Percentiles rank a stretch among this genome's conserved stretches.
phyloP scores from a whole-genome alignment of 768 basidiomycete genomes.

The Omphalotus guepiniiformis region DNA sequence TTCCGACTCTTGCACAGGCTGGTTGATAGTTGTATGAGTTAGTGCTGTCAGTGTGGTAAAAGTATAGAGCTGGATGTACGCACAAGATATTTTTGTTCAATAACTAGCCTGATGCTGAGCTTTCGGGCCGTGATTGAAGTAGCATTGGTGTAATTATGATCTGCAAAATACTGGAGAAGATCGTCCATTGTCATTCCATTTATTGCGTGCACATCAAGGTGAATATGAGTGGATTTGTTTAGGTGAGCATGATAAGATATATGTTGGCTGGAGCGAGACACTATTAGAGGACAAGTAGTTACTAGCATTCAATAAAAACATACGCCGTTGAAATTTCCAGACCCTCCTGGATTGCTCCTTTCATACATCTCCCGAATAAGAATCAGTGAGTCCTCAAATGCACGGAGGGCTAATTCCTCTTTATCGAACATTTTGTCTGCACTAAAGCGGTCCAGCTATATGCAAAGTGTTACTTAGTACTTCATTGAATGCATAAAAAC shows the following conservation, averaged over 20 bases:
- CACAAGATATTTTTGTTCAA: neutral
- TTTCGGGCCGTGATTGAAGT: neutral
- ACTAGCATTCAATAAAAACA: too few species aligned
- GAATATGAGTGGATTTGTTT: neutral
- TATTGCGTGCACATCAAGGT: neutral
- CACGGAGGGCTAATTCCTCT: neutral
- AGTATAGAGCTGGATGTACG: too few species aligned
- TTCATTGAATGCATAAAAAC: too few species aligned
- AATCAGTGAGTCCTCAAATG: neutral
- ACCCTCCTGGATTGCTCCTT: neutral
- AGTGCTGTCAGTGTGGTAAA: too few species aligned
- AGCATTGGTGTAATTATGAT: neutral
- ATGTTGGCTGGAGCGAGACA: too few species aligned
- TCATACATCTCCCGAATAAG: neutral
- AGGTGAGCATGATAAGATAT: neutral
- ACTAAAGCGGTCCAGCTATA: neutral
- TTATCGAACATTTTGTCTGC: neutral
- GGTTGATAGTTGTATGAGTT: too few species aligned
- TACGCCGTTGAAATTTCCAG: neutral
- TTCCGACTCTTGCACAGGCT: too few species aligned
- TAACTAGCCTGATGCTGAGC: neutral
- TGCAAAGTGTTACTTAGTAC: too few species aligned
- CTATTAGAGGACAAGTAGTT: too few species aligned
- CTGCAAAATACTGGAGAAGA: neutral
- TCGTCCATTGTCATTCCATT: neutral